phyloP scores from a whole-genome alignment of 2,329 filamentous ascomycete genomes.

The Calonectria montana region DNA sequence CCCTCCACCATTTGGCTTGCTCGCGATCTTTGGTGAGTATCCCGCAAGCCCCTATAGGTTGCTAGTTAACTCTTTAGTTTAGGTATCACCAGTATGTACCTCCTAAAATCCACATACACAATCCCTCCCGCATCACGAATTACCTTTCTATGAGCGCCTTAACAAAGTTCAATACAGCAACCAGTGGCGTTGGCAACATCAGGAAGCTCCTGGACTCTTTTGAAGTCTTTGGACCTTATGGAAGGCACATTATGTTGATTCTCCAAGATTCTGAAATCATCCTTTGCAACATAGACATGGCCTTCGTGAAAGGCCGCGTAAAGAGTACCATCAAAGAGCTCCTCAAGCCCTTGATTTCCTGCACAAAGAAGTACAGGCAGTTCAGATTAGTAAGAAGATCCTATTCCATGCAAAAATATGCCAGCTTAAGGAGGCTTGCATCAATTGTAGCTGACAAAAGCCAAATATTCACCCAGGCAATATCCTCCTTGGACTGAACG shows the following conservation, averaged over 20 bases:
- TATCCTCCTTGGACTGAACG: slow-evolving; percentile 35
- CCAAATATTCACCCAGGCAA: slow-evolving; percentile 43
- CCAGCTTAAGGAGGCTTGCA: too few relatives aligned
- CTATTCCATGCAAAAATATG: too few relatives aligned
- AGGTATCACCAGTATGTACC: slow-evolving; percentile 44
- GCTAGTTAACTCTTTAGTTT: too few relatives aligned
- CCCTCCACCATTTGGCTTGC: too few relatives aligned
- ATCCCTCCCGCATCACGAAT: slow-evolving; percentile 37
- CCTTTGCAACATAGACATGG: slow-evolving; percentile 45
- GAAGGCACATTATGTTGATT: slow-evolving; percentile 34
- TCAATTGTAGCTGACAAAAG: neutral
- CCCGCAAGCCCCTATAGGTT: too few relatives aligned
- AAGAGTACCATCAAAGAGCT: slow-evolving; percentile 45
- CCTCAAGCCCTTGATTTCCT: slow-evolving; percentile 49
- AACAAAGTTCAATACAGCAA: neutral
- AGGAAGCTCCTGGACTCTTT: slow-evolving; percentile 35
- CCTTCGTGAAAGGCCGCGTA: slow-evolving; percentile 38
- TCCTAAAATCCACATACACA: slow-evolving; percentile 47
- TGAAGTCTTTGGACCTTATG: slow-evolving; percentile 31
- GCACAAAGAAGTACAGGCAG: slow-evolving; percentile 45
- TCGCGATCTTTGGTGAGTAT: too few relatives aligned
- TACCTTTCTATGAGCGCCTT: slow-evolving; percentile 24
- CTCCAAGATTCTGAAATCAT: slow-evolving; percentile 45
- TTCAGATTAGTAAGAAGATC: slow-evolving; percentile 46
- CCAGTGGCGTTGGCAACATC: slow-evolving; percentile 26